phyloP scores from a whole-genome alignment of 441 rosid genomes.

The Gossypium schwendimanii region DNA sequence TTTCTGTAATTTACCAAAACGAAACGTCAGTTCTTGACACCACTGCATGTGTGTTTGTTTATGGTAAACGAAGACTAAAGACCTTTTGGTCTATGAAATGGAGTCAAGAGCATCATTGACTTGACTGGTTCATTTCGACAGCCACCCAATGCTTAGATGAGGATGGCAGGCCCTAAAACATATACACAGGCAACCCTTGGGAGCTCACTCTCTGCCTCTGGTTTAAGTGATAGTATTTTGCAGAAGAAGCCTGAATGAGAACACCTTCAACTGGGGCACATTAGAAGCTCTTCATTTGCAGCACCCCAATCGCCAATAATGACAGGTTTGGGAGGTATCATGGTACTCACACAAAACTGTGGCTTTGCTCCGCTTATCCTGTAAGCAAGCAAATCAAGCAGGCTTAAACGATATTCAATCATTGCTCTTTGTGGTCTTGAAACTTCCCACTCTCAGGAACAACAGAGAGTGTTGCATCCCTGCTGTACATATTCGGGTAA shows the following conservation, averaged over 20 bases:
- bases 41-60: constrained; percentile 58
- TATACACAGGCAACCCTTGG: constrained; percentile 60
- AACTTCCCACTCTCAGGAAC: too few species aligned
- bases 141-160: constrained; percentile 45
- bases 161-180: constrained; percentile 38
- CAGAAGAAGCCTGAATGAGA: too few species aligned
- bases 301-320: background rate
- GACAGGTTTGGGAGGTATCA: background rate
- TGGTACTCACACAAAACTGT: background rate
- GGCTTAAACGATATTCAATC: background rate
- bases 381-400: background rate
- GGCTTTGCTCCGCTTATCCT: background rate
- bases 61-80: constrained; percentile 36
- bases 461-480: constrained; percentile 20
- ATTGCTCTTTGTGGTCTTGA: background rate
- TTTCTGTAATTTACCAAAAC: too few species aligned
- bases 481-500: constrained; percentile 38
- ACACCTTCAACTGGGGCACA: too few species aligned
- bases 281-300: too few species aligned
- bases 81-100: constrained; percentile 35
- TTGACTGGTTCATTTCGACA: constrained; percentile 29
- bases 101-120: constrained; percentile 51
- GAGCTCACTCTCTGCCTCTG: constrained; percentile 37
- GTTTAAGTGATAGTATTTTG: too few species aligned
- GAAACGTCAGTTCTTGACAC: constrained; percentile 11